Conservation (phyloP, 2,329 filamentous ascomycete species). For the Didymosphaeria variabile region DNA sequence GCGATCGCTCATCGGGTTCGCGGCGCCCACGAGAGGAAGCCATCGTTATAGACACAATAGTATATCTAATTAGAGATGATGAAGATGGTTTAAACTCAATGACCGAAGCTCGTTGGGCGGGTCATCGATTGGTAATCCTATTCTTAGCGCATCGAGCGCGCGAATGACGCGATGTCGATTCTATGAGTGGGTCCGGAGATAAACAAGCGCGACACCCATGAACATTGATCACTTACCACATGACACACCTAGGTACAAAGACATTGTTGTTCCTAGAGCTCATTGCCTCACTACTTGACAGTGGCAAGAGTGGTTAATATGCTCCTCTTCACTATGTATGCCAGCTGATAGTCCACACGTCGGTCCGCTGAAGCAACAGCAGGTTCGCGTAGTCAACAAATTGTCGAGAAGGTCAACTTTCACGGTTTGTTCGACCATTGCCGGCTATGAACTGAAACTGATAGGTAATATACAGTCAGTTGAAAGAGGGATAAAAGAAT, state of each 20-base stretch:
- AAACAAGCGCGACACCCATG: background rate
- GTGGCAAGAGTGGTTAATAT: no score
- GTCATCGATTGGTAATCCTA: conserved; percentile 13
- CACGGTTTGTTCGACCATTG: no score
- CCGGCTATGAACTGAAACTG: no score
- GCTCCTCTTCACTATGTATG: no score
- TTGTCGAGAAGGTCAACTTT: background rate
- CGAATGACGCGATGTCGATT: conserved; percentile 15
- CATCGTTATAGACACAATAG: conserved; percentile 18
- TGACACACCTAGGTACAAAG: no score
- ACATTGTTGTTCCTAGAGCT: no score
- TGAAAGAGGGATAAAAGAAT: background rate
- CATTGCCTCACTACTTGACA: no score
- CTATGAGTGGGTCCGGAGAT: conserved; percentile 4
- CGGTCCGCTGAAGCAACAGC: no score
- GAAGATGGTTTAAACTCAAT: background rate
- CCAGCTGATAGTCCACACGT: no score
- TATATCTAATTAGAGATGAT: background rate
- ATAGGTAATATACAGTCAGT: no score
- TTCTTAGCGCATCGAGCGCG: background rate
- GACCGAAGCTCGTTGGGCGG: background rate
- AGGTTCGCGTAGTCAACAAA: background rate
- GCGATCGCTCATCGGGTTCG: conserved; percentile 30
- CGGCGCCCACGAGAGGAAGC: conserved; percentile 19
- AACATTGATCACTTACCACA: no score